These are phyloP conservation scores for Plasmodium gallinaceum DNA, from an alignment of 169 alveolate species.

Conservation along the genomic window DNA sequence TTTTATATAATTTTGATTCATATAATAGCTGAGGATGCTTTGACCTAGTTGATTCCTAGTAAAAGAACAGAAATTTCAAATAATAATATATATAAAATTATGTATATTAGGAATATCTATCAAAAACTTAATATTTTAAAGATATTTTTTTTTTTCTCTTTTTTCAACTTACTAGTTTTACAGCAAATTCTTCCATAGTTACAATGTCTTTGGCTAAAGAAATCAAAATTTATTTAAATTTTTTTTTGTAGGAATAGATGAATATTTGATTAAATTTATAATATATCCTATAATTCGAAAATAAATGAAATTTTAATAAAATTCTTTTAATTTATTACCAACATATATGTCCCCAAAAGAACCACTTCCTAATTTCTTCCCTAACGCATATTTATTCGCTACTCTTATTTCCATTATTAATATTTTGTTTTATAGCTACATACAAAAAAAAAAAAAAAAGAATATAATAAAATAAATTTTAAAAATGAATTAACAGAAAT, in stretches of 20 bases:
- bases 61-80: conserved; percentile 2
- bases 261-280: conserved; percentile 7
- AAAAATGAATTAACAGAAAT: too few species aligned
- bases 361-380: conserved; percentile 99
- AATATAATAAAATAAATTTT: background rate
- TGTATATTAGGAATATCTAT: background rate
- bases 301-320: background rate
- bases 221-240: background rate
- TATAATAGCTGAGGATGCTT: conserved; percentile 97
- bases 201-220: conserved; percentile 92
- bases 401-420: conserved; percentile 95
- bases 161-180: conserved; percentile 89
- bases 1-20: conserved; percentile 96
- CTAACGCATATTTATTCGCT: conserved; percentile 97
- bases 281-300: too few species aligned
- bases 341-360: conserved; percentile 98
- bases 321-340: conserved; percentile 81
- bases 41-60: conserved; percentile 94
- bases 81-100: background rate
- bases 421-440: conserved; percentile 52
- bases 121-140: background rate
- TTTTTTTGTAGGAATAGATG: background rate
- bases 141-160: conserved; percentile 1
- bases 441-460: conserved; percentile 10
- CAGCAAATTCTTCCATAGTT: conserved; percentile 97